Base-by-base conservation (phyloP, 2,329 filamentous ascomycete species). In the Colletotrichum viniferum region DNA sequence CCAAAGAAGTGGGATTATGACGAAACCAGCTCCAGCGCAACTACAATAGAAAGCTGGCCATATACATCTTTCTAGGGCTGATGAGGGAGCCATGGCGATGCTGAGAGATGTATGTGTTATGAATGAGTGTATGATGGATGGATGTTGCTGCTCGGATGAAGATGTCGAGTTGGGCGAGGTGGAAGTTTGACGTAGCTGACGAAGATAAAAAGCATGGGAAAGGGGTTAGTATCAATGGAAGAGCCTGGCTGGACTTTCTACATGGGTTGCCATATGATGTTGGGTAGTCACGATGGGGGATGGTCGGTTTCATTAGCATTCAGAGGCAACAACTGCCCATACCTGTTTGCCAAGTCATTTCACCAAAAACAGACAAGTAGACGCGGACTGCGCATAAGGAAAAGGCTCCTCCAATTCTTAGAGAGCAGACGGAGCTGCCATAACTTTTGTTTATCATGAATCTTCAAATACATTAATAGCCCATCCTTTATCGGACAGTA, bases 401-500 rank as follows among this genome's bases (percentile, higher is more conserved):
- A 14, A 24, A 10, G 14, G 12, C 2, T 5, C 7, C 28, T 32
- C 24, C 2, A 21, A 21, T 24, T 65, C 24, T n/a, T 52, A 9
- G 26, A 5, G 24, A n/a, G 12, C 18, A 60, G 43, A 28, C 18
- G 21, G 9, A 16, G 48, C 60, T 71, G 21, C 34, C 26, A 14
- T 7, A 16, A 21, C 58, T 69, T 73, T 76, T 65, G 6, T 73
- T 60, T 55, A 64, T 76, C 56, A 64, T 69, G 14, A 64, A 32
- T 18, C 24, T 48, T 62, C 21, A 60, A 64, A 36, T 3, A 52
- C 24, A 55, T 32, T 16, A 26, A 32, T 14, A 10, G 3, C 1
- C 8, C 10, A 34, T 18, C 13, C 21, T 32, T 86, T 94, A 98
- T 89, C 96, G 92, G 78, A 98, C 95, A 78, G 92, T 92, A 77